Base-by-base conservation (phyloP, 495 filamentous ascomycete species). In the Tuber aestivum region DNA sequence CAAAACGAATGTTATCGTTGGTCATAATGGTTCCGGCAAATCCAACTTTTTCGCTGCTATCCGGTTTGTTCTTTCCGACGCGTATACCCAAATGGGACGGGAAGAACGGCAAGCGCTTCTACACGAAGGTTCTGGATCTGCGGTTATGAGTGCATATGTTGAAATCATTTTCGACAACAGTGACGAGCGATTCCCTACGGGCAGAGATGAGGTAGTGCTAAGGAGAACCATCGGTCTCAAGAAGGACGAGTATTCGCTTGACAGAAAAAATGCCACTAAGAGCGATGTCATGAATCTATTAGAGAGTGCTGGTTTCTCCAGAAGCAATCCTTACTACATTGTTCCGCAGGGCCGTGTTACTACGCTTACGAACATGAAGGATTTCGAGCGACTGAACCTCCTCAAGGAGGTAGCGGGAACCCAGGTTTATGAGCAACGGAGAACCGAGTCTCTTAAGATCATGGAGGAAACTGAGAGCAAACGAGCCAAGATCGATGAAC, bases 21-120 rank as follows among this genome's bases (percentile, higher is more conserved):
- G 95, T 75, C 95, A 95, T 85, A 99, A 99, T 88, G 95, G 95
- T 77, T 97, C 95, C 3, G 95, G 95, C 81, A 99, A 99, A 87
- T 97, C 94, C 84, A 99, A 99, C 86, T 99, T 99, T 89, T 99
- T 99, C 85, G 95, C 95, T 65, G 95, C 95, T 42, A 97, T 99
- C 86, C 94, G 94, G 35, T 99, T 99, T 84, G 95, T 97, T 38
- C 91, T 99, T 76, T 95, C 94, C 84, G 94, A 99, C 91, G 94
- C 93, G 73, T 99, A 99, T 85, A 95, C 92, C 35, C 93, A 97
- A 83, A 93, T 99, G 89, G 93, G 91, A 70, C 90, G 95, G 77
- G 96, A 99, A 83, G 95, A 98, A 87, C 94, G 95, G 41, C 92
- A 96, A 84, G 94, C 93, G 40, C 90, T 99, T 16, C 88, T 99